Evolutionary conservation across 306 rosid species (phyloP).

Genomic region (Vigna reflexopilosa): DNA sequence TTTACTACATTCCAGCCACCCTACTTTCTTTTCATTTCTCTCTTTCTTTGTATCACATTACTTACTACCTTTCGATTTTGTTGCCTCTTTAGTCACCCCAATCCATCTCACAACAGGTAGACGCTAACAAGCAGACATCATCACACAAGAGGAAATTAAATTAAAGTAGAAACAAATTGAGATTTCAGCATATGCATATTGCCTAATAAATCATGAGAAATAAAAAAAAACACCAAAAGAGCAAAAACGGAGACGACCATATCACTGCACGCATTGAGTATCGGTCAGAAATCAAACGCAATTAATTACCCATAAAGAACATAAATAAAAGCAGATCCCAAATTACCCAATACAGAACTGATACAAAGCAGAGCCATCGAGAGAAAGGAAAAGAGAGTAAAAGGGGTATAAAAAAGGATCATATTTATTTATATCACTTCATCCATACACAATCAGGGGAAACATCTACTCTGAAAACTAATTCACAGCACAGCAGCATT

Average conservation of each 20-base stretch:
- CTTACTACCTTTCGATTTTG: background rate
- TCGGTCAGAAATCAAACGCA: background rate
- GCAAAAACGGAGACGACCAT: background rate
- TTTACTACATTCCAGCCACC: too few species aligned
- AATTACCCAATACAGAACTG: background rate
- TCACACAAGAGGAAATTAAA: background rate
- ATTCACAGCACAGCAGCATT: background rate
- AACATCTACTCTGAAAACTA: background rate
- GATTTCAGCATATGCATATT: background rate
- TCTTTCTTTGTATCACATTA: too few species aligned
- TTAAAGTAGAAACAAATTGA: background rate
- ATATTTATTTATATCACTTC: background rate
- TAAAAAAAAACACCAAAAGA: background rate
- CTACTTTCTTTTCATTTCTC: background rate
- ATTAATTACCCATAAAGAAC: background rate
- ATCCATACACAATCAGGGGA: background rate
- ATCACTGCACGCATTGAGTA: background rate
- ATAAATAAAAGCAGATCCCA: background rate
- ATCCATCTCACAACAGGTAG: background rate
- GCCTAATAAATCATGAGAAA: background rate
- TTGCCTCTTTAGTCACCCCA: background rate
- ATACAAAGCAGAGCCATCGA: background rate
- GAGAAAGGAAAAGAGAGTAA: background rate
- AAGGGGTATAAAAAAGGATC: background rate
- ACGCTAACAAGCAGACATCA: background rate